phyloP scores from a whole-genome alignment of 2,329 filamentous ascomycete species.

The Talaromyces amestolkiae region DNA sequence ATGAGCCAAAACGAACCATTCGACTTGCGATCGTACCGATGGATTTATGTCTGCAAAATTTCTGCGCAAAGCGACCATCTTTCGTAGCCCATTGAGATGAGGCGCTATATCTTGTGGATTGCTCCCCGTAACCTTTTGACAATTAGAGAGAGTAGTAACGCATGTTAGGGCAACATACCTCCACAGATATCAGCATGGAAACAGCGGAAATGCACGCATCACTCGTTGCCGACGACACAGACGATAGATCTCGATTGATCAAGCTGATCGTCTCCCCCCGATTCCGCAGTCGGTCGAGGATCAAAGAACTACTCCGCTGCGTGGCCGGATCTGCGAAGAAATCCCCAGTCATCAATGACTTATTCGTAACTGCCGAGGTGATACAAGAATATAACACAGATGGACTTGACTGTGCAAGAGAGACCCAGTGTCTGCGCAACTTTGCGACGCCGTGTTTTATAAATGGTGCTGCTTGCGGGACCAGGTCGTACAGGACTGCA shows the following conservation, averaged over 20 bases:
- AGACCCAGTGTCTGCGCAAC: slow-evolving; percentile 36
- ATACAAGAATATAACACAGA: slow-evolving; percentile 38
- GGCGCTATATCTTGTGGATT: slow-evolving; percentile 41
- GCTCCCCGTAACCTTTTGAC: slow-evolving; percentile 38
- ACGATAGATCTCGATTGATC: slow-evolving; percentile 39
- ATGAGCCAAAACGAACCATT: slow-evolving; percentile 32
- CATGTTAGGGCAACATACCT: slow-evolving; percentile 28
- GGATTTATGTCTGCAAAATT: slow-evolving; percentile 39
- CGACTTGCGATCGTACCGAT: slow-evolving; percentile 40
- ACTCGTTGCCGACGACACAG: slow-evolving; percentile 38
- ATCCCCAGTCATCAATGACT: slow-evolving; percentile 34
- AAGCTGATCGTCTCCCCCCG: slow-evolving; percentile 40
- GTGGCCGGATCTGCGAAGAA: slow-evolving; percentile 34
- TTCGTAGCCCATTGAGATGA: slow-evolving; percentile 39
- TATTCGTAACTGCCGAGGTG: slow-evolving; percentile 38
- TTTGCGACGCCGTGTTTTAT: slow-evolving; percentile 35
- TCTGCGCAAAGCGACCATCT: slow-evolving; percentile 39
- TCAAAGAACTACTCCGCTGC: slow-evolving; percentile 30
- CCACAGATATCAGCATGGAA: slow-evolving; percentile 39
- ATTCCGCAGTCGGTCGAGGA: slow-evolving; percentile 40
- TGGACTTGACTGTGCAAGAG: slow-evolving; percentile 36
- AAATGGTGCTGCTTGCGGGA: slow-evolving; percentile 36
- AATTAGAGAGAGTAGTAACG: not conserved
- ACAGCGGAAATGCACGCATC: slow-evolving; percentile 41
- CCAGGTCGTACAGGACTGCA: slow-evolving; percentile 37